A percentile compares a stretch with the other conserved stretches of the same genome.
Evolutionary conservation across 805 yeast genomes (phyloP).

Genomic region (Kazachstania bromeliacearum): DNA sequence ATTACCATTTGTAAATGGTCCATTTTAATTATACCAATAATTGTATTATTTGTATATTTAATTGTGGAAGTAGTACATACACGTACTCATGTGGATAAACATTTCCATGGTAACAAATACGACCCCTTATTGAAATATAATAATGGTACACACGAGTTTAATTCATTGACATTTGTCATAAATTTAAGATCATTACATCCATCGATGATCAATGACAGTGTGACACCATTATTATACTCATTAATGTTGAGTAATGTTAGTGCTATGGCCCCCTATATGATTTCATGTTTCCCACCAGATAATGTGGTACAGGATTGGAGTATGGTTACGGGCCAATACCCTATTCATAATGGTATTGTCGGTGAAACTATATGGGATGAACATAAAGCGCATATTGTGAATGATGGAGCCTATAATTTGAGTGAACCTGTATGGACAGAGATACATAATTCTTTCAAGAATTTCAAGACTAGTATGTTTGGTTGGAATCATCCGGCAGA

Average conservation of each 20-base stretch:
- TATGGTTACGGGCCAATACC: constrained; percentile 74
- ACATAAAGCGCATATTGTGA: not conserved
- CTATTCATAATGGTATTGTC: constrained; percentile 69
- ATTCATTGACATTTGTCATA: constrained; percentile 71
- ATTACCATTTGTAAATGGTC: not conserved
- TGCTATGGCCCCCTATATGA: constrained; percentile 63
- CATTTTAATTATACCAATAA: not conserved
- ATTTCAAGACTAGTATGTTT: not conserved
- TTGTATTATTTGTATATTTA: not conserved
- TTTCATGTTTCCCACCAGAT: constrained; percentile 79
- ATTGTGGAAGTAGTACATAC: not conserved
- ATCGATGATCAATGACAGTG: constrained; percentile 54
- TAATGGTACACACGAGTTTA: constrained; percentile 61
- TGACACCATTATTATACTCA: constrained; percentile 54
- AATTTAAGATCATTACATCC: constrained; percentile 92
- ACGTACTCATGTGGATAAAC: too few relatives aligned
- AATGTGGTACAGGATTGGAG: constrained; percentile 94
- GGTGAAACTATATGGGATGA: not conserved
- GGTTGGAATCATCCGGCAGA: constrained; percentile 1
- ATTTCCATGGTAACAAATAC: constrained; percentile 3
- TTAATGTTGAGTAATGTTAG: not conserved
- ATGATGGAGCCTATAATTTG: not conserved
- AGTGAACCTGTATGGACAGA: constrained; percentile 3
- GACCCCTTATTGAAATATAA: constrained; percentile 15
- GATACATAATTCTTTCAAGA: not conserved